Evolutionary conservation across 495 filamentous ascomycete species (phyloP).

Genomic region (Tirmania nivea): DNA sequence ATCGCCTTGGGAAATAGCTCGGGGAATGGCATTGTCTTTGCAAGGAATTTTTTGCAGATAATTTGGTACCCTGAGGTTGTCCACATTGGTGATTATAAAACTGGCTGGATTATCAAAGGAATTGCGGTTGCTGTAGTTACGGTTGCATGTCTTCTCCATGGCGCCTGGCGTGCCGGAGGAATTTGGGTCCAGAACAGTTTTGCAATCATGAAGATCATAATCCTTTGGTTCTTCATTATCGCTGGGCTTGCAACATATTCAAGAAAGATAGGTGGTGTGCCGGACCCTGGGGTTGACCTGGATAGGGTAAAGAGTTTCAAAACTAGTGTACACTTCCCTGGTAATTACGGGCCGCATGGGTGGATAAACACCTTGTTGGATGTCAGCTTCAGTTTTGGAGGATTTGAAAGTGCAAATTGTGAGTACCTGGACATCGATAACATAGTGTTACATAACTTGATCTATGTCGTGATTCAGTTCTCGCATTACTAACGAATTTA

Average conservation of each 20-base stretch:
- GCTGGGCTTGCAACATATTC: slow-evolving; percentile 20
- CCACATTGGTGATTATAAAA: slow-evolving; percentile 1
- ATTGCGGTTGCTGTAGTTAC: slow-evolving; percentile 26
- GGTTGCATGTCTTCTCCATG: slow-evolving; percentile 27
- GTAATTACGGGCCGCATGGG: slow-evolving; percentile 6
- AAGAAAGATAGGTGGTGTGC: slow-evolving; percentile 4
- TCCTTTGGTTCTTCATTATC: slow-evolving; percentile 25
- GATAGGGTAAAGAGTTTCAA: slow-evolving; percentile 8
- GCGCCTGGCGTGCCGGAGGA: slow-evolving; percentile 26
- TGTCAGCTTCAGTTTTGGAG: slow-evolving; percentile 22
- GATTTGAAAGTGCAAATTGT: slow-evolving; percentile 27
- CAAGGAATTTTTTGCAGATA: slow-evolving; percentile 20
- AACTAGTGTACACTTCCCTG: slow-evolving; percentile 11
- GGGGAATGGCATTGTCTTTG: slow-evolving; percentile 28
- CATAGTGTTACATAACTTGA: not conserved
- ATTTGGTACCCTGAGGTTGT: slow-evolving; percentile 1
- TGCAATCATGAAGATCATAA: slow-evolving; percentile 27
- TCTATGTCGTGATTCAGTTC: not conserved
- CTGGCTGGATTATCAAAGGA: slow-evolving; percentile 19
- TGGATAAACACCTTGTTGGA: slow-evolving; percentile 21
- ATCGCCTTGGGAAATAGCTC: slow-evolving; percentile 30
- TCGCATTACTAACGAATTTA: not conserved
- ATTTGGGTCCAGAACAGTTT: slow-evolving; percentile 30
- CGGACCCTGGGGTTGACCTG: not conserved
- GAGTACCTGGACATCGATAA: slow-evolving; percentile 2